These are phyloP conservation scores for Starmerella davenportii DNA, from an alignment of 805 yeast species.

Conservation along the genomic window DNA sequence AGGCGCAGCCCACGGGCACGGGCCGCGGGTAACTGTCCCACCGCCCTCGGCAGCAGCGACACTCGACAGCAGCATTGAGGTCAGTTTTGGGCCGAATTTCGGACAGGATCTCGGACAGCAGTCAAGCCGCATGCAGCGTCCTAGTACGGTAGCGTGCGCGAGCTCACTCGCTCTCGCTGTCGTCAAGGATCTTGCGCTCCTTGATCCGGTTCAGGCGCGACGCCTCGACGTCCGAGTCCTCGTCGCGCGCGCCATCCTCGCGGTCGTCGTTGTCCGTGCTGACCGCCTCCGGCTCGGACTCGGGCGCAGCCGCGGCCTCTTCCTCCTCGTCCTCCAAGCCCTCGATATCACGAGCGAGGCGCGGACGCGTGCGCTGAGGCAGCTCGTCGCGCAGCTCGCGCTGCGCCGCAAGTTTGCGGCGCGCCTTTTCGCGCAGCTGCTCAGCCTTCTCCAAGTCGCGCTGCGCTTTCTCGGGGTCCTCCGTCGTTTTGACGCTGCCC, in stretches of 20 bases:
- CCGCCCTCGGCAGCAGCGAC: too few relatives aligned
- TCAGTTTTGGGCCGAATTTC: too few relatives aligned
- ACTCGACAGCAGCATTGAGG: too few relatives aligned
- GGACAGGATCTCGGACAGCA: too few relatives aligned
- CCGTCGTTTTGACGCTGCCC: constrained; percentile 25
- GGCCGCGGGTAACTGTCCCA: too few relatives aligned
- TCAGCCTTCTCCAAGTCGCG: constrained; percentile 28
- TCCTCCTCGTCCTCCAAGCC: constrained; percentile 11
- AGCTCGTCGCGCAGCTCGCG: constrained; percentile 13
- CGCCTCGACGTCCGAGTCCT: constrained; percentile 20
- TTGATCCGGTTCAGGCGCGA: constrained; percentile 8
- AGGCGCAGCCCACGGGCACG: too few relatives aligned
- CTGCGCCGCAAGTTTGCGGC: constrained; percentile 27
- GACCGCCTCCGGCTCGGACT: constrained; percentile 9
- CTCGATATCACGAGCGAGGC: constrained; percentile 19
- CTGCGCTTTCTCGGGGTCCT: constrained; percentile 30
- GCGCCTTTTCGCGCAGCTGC: constrained; percentile 24
- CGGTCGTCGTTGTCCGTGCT: constrained; percentile 3
- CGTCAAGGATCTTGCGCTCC: constrained; percentile 13
- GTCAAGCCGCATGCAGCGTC: too few relatives aligned
- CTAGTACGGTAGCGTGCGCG: too few relatives aligned
- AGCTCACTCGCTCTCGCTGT: constrained; percentile 13
- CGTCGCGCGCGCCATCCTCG: constrained; percentile 17
- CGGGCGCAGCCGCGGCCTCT: constrained; percentile 8
- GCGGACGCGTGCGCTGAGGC: constrained; percentile 2